Conservation (phyloP, 257 asterid species). For the Capsicum pubescens region DNA sequence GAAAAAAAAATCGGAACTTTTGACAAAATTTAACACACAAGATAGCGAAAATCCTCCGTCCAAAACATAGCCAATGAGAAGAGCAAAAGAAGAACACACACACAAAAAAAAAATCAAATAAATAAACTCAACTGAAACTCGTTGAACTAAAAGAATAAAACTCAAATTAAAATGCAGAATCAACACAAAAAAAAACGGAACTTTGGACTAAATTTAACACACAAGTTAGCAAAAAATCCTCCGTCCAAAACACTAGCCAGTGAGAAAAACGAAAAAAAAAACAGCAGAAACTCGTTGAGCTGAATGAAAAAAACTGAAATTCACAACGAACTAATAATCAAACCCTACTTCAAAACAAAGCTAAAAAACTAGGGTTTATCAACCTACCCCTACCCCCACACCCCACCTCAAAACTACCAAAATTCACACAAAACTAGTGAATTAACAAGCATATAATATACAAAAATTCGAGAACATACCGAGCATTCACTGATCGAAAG, state of each 20-base stretch:
- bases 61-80: too few relatives aligned
- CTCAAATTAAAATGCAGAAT: conserved; percentile 27
- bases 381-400: background rate
- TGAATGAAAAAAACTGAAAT: conserved; percentile 24
- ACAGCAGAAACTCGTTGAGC: conserved; percentile 18
- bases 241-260: too few relatives aligned
- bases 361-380: conserved; percentile 58
- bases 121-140: conserved; percentile 13
- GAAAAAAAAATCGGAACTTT: too few relatives aligned
- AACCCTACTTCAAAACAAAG: conserved; percentile 51
- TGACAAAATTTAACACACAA: too few relatives aligned
- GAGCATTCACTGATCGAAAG: conserved; percentile 56
- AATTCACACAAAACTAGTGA: conserved; percentile 28
- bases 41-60: too few relatives aligned
- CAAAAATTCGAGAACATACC: conserved; percentile 22
- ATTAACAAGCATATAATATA: conserved; percentile 21
- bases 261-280: background rate
- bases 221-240: too few relatives aligned
- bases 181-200: too few relatives aligned
- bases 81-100: background rate
- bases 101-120: background rate
- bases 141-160: conserved; percentile 20
- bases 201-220: too few relatives aligned
- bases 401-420: conserved; percentile 30
- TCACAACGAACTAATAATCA: conserved; percentile 32